phyloP scores from a whole-genome alignment of 2,329 filamentous ascomycete species.

The Diatrype stigma region DNA sequence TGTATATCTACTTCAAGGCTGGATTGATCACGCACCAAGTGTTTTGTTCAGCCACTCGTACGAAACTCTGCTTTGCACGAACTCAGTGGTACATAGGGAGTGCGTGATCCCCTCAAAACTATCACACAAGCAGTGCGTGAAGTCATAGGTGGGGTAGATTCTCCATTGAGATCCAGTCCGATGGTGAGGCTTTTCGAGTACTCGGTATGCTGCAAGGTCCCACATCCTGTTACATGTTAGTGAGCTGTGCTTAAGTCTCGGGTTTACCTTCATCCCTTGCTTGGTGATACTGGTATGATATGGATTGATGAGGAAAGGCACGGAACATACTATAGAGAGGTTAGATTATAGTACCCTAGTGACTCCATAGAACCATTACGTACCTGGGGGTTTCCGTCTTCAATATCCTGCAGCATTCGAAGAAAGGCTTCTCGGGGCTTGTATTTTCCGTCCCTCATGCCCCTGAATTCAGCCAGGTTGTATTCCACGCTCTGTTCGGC shows the following conservation, averaged over 20 bases:
- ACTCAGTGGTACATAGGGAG: conserved; percentile 90
- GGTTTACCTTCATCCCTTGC: not conserved
- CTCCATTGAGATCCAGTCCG: conserved; percentile 80
- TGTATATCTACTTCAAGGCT: no score
- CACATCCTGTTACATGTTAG: conserved; percentile 47
- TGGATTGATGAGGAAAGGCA: no score
- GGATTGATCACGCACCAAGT: conserved; percentile 47
- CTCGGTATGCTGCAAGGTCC: conserved; percentile 88
- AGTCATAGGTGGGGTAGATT: conserved; percentile 95
- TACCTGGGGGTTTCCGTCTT: conserved; percentile 73
- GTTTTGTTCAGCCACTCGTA: conserved; percentile 88
- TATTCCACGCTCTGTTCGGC: conserved; percentile 70
- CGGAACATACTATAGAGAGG: no score
- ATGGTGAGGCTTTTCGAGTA: conserved; percentile 68
- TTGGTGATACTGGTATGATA: not conserved
- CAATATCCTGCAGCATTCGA: conserved; percentile 88
- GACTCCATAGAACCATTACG: no score
- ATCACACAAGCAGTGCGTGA: conserved; percentile 86
- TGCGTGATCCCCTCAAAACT: conserved; percentile 90
- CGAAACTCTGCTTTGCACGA: conserved; percentile 75
- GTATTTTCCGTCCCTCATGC: conserved; percentile 90
- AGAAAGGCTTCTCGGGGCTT: conserved; percentile 77
- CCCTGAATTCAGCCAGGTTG: conserved; percentile 78
- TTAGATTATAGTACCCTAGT: no score
- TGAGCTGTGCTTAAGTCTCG: not conserved